Evolutionary conservation across 1,284 basidiomycete genomes (phyloP).

Genomic region (Polyporus tsugae): DNA sequence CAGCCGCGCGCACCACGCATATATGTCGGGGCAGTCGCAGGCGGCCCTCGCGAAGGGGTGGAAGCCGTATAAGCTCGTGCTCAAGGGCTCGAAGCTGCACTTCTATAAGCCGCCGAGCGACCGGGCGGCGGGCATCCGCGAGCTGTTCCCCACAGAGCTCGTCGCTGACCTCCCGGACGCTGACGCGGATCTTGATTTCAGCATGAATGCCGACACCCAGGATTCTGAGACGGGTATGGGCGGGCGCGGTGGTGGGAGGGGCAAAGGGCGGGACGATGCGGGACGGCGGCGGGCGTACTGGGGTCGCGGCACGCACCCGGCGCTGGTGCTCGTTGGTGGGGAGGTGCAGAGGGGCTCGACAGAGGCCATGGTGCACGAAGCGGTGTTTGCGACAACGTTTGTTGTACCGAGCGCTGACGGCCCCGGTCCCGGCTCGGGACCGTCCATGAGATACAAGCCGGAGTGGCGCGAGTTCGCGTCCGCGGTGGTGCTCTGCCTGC

Average conservation of each 20-base stretch:
- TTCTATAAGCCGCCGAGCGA: conserved; percentile 85
- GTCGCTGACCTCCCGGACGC: conserved; percentile 62
- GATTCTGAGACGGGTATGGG: conserved; percentile 45
- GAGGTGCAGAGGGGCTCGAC: conserved; percentile 70
- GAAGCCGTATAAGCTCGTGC: conserved; percentile 84
- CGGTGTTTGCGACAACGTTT: conserved; percentile 80
- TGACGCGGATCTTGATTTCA: conserved; percentile 38
- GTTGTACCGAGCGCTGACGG: conserved; percentile 22
- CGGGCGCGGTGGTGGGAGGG: conserved; percentile 37
- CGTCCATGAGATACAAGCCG: conserved; percentile 26
- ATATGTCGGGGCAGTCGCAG: conserved; percentile 34
- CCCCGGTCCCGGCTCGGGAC: conserved; percentile 5
- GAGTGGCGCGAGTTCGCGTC: conserved; percentile 72
- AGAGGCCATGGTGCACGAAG: conserved; percentile 82
- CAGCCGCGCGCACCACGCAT: conserved; percentile 43
- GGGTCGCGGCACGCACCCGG: conserved; percentile 80
- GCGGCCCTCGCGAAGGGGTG: conserved; percentile 66
- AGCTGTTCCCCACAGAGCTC: conserved; percentile 73
- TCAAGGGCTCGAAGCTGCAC: conserved; percentile 83
- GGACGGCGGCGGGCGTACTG: conserved; percentile 78
- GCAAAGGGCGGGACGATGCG: conserved; percentile 45
- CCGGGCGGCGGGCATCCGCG: conserved; percentile 65
- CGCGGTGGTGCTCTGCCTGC: conserved; percentile 65
- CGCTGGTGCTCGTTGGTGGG: conserved; percentile 57
- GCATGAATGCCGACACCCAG: conserved; percentile 37